phyloP scores from a whole-genome alignment of 2,329 filamentous ascomycete genomes.

The Periconia sp. region DNA sequence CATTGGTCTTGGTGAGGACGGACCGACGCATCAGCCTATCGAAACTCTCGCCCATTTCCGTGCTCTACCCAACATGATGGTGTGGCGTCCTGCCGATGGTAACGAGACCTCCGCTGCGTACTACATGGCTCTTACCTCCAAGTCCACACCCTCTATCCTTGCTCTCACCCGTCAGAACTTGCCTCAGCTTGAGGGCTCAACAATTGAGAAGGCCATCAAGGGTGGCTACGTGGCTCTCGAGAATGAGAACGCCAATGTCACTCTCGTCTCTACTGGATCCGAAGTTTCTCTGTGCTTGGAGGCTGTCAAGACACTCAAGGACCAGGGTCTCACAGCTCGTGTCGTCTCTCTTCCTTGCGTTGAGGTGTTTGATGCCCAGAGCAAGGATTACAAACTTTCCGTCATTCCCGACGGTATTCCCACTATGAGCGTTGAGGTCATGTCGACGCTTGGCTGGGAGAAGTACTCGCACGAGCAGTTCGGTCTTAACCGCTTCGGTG shows the following conservation, averaged over 20 bases:
- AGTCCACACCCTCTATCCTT: slow-evolving; percentile 89
- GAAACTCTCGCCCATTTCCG: slow-evolving; percentile 99
- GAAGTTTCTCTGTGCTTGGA: slow-evolving; percentile 95
- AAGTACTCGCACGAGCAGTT: slow-evolving; percentile 99
- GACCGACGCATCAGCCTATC: slow-evolving; percentile 98
- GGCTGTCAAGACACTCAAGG: slow-evolving; percentile 86
- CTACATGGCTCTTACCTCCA: slow-evolving; percentile 90
- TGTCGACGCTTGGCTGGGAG: slow-evolving; percentile 98
- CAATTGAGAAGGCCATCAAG: slow-evolving; percentile 87
- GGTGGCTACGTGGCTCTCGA: slow-evolving; percentile 93
- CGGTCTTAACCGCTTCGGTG: slow-evolving; percentile 98
- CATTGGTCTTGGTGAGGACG: slow-evolving; percentile 98
- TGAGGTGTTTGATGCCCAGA: slow-evolving; percentile 93
- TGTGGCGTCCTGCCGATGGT: slow-evolving; percentile 97
- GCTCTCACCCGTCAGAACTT: slow-evolving; percentile 98
- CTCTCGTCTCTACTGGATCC: slow-evolving; percentile 92
- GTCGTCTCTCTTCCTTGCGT: slow-evolving; percentile 96
- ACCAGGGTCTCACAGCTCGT: slow-evolving; percentile 85
- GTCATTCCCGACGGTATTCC: slow-evolving; percentile 95
- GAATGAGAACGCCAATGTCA: slow-evolving; percentile 81
- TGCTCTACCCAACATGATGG: slow-evolving; percentile 98
- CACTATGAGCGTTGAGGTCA: slow-evolving; percentile 91
- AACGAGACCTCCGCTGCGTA: slow-evolving; percentile 98
- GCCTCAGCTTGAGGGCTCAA: slow-evolving; percentile 93
- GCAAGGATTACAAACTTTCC: slow-evolving; percentile 92